Percentiles rank a stretch among this genome's conserved stretches.
Evolutionary conservation across 1,284 basidiomycete species (phyloP).

Genomic region (Psilocybe mexicana): DNA sequence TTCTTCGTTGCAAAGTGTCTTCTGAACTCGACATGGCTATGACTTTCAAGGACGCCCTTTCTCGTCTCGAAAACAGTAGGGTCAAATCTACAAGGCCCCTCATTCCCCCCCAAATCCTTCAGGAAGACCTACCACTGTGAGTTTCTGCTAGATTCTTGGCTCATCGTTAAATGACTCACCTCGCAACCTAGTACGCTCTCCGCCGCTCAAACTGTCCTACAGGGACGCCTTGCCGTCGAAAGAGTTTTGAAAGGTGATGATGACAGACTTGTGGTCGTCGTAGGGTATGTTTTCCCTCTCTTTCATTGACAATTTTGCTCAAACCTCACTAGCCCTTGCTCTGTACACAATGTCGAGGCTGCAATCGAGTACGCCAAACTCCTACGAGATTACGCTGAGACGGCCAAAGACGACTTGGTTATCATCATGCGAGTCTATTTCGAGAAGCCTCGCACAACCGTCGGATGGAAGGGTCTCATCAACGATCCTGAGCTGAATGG

Average conservation of each 20-base stretch:
- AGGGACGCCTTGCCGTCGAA: constrained; percentile 81
- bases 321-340: constrained; percentile 72
- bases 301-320: neutral
- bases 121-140: constrained; percentile 83
- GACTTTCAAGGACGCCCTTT: constrained; percentile 75
- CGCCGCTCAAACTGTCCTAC: constrained; percentile 81
- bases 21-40: constrained; percentile 53
- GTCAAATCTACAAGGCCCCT: constrained; percentile 86
- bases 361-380: constrained; percentile 84
- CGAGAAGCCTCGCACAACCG: constrained; percentile 94
- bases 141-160: constrained; percentile 23
- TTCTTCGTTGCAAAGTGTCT: neutral
- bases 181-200: constrained; percentile 52
- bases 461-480: constrained; percentile 99
- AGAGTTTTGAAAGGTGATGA: constrained; percentile 82
- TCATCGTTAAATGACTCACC: neutral
- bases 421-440: constrained; percentile 99
- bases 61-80: constrained; percentile 82
- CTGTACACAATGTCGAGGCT: constrained; percentile 85
- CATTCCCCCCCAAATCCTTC: constrained; percentile 90
- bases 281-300: constrained; percentile 58
- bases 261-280: constrained; percentile 87
- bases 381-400: constrained; percentile 80
- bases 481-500: constrained; percentile 90
- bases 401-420: constrained; percentile 82